Base-by-base conservation (phyloP, 2,329 filamentous ascomycete species). In the Mariannaea sp. region DNA sequence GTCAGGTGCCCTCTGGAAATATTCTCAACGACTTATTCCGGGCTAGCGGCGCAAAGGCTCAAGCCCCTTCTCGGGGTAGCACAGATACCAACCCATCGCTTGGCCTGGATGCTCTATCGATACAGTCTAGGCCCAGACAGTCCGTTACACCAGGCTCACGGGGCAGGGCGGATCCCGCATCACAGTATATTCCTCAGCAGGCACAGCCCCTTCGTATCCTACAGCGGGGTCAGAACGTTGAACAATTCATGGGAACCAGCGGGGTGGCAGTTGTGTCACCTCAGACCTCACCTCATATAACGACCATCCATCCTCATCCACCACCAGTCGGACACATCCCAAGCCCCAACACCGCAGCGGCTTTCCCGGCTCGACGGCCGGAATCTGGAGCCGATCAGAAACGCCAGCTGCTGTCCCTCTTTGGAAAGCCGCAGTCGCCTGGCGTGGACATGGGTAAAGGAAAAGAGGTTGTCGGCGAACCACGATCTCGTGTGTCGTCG, bases 381-480 rank as follows among this genome's bases (percentile, higher is more conserved):
- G 62, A 66, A 24, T 68, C 62, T n/a, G 60, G 69, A 3, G 56
- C 60, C 26, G 65, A 69, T 16, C 69, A 73, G 57, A 72, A 72
- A 53, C 59, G 65, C 51, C 64, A 70, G 55, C 16, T 80, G 74
- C 74, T 90, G 10, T 87, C 85, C 5, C 77, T 90, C 2, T 88
- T 90, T 64, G 80, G 81, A 20, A 82, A 82, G 63, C 65, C 62
- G 30, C 55, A 55, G 30, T 64, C 64, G 8, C 60, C 64, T 22
- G 60, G 64, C 20, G 35, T 65, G 14, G 64, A 66, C 29, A 49
- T 51, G 13, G 59, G 56, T 5, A 66, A 63, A 44, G 61, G 62
- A n/a, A 65, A 63, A 24, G 62, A 64, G 35, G 65, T 51, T 20
- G 58, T 64, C 29, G 36, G 26, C 7, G 66, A 66, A 4, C 61